Base-by-base conservation (phyloP, 805 yeast species). In the Ogataea philodendri region DNA sequence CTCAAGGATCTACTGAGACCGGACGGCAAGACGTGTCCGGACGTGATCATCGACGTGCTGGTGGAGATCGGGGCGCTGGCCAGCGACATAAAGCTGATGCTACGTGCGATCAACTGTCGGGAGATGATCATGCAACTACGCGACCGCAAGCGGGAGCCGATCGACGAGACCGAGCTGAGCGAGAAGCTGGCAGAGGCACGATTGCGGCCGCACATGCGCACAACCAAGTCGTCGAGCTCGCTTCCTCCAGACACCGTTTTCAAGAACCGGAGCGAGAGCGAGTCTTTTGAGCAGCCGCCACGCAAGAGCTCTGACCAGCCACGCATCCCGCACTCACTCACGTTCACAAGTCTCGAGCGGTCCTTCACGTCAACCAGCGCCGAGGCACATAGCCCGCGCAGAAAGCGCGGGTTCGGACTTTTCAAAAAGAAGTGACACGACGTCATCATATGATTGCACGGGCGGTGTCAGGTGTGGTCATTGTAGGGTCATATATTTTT, bases 31-130 rank as follows among this genome's bases (percentile, higher is more conserved):
- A 67, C 76, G 9, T 79, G 87, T 5, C 64, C 72, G 9, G 79
- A 74, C 41, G 59, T 63, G 27, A 63, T 77, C 5, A 65, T 84
- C 26, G 81, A 78, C 40, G 55, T 76, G 29, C 71, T 83, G 27
- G 76, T 74, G 48, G 85, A 84, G 45, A 62, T 75, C 4, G 78
- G 82, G 1, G 74, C 78, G 0, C 55, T 80, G 26, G 76, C 76
- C 0, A 72, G 78, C 41, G 90, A 84, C 51, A 65, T 78, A 60
- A 78, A 79, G 48, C 57, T 84, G 41, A 69, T 81, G 69, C 50
- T 78, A 30, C 61, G 84, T 35, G 69, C 80, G 0, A 55, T 68
- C 40, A 78, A 78, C 51, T 76, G 69, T 1, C 55, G 73, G 31
- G 75, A 72, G 34, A 72, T 77, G 73, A 58, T 72, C 10, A 54